Base-by-base conservation (phyloP, 2,329 filamentous ascomycete species). In the Malbranchea cinnamomea region DNA sequence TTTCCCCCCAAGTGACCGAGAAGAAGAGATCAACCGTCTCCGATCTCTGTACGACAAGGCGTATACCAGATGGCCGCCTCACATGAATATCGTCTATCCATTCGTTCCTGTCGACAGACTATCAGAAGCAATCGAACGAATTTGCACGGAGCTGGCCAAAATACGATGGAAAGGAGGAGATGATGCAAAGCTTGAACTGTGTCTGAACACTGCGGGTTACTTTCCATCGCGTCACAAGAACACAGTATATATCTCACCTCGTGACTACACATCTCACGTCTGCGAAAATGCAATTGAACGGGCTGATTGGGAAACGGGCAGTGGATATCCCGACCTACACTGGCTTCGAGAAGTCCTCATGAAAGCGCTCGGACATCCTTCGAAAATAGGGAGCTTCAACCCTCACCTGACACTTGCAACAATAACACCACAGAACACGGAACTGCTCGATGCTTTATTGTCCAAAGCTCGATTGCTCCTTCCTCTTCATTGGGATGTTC, bases 41-140 rank as follows among this genome's bases (percentile, higher is more conserved):
- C 65, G 74, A 25, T 59, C 56, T n/a, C 53, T 72, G 8, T 73
- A 78, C 49, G 74, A 79, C 48, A 70, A 69, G 36, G 60, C 65
- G 0, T 67, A 65, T 39, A 56, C 56, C 15, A 68, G 60, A 49
- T 79, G 75, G 74, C 72, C 74, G 3, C 68, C 73, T 8, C 74
- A 78, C 41, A 46, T 78, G 42, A 79, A 78, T 40, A 49, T 79
- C 15, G 41, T 77, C 13, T 78, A 78, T 43, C 75, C 74, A 0
- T 79, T 78, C 45, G 68, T 76, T 5, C 46, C 50, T 2, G 50
- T 58, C 0, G 59, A 66, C 2, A 40, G 41, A 6, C 54, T 79
- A 2, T 41, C 52, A 2, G 41, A 46, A 12, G 68, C 65, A 2
- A 52, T 53, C 2, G 46, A 56, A 3, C 44, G 49, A 9, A 53